Evolutionary conservation across 176 grass and related monocot species (phyloP), one percentile per base, ranked within the genome.

Genomic region (Areca catechu): DNA sequence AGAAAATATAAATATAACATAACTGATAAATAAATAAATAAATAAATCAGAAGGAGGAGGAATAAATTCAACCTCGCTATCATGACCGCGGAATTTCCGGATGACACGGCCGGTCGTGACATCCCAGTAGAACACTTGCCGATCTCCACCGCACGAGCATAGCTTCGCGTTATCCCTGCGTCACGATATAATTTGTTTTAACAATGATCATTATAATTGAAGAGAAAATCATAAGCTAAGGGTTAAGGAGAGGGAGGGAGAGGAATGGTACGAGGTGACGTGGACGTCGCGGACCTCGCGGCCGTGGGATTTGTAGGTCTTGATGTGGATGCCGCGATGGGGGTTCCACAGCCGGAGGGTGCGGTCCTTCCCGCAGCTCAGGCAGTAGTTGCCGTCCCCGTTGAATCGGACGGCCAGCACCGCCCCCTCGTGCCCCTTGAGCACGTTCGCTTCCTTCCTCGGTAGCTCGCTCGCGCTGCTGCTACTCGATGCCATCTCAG

Each of bases 41-140:
- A 48, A n/a, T n/a, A n/a, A n/a, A n/a, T n/a, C n/a, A n/a, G n/a
- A n/a, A 48, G 15, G 15, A 28, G 43, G 19, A 67, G 3, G 25
- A 51, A 5, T 18, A 3, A 2, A 22, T 29, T 54, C 69, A 65
- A 96, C 91, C 86, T 96, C 92, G 56, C 86, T 96, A 54, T 96
- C 80, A 76, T 96, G 92, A 55, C 92, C 92, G 10, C 92, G 83
- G 52, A 96, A 90, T 68, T 96, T 96, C 51, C 92, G 86, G 61
- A 96, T 80, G 49, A 90, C 83, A n/a, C 80, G 83, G 53, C 74
- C n/a, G 4, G 86, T 70, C 59, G 83, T 37, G 15, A 96, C 92
- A 24, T 96, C 92, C 92, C 92, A 96, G 50, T 96, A 96, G 78
- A 96, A 96, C 17, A 96, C 50, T 69, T 96, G 92, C 34, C 77